A percentile compares a stretch with the other conserved stretches of the same genome.
These are phyloP conservation scores for Rugonectria rugulosa DNA, from an alignment of 2,329 filamentous ascomycete genomes.

Conservation along the genomic window DNA sequence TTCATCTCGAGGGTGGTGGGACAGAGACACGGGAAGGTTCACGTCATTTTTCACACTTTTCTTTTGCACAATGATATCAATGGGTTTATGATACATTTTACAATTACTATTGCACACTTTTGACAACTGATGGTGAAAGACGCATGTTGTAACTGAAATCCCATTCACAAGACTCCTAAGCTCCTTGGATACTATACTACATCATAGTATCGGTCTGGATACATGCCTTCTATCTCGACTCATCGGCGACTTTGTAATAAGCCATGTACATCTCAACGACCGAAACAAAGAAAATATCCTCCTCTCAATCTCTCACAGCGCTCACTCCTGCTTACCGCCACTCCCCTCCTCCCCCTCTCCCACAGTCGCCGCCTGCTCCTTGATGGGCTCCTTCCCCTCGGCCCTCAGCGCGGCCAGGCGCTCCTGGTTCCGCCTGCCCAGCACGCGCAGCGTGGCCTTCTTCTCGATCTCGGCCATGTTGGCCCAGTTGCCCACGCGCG, in stretches of 20 bases:
- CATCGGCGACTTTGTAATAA: no score
- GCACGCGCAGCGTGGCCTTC: slow-evolving; percentile 69
- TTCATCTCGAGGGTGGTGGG: slow-evolving; percentile 19
- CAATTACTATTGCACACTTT: slow-evolving; percentile 30
- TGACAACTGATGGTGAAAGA: slow-evolving; percentile 9
- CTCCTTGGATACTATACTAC: no score
- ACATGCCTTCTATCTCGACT: no score
- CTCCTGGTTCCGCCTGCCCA: slow-evolving; percentile 73
- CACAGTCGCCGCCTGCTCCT: slow-evolving; percentile 12
- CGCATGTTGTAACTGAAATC: not conserved
- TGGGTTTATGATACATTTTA: slow-evolving; percentile 36
- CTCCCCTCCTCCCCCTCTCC: not conserved
- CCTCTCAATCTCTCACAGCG: no score
- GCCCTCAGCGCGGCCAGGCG: slow-evolving; percentile 61
- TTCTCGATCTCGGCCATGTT: slow-evolving; percentile 74
- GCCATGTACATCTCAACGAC: no score
- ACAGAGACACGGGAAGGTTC: slow-evolving; percentile 16
- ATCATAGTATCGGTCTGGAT: no score
- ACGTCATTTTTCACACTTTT: slow-evolving; percentile 28
- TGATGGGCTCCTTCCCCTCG: slow-evolving; percentile 23
- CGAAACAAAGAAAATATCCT: no score
- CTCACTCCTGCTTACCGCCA: not conserved
- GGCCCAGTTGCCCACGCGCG: slow-evolving; percentile 76
- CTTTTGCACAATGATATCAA: slow-evolving; percentile 40
- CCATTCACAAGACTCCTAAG: no score